Base-by-base conservation (phyloP, 306 rosid genomes). In the Dalbergia cochinchinensis region DNA sequence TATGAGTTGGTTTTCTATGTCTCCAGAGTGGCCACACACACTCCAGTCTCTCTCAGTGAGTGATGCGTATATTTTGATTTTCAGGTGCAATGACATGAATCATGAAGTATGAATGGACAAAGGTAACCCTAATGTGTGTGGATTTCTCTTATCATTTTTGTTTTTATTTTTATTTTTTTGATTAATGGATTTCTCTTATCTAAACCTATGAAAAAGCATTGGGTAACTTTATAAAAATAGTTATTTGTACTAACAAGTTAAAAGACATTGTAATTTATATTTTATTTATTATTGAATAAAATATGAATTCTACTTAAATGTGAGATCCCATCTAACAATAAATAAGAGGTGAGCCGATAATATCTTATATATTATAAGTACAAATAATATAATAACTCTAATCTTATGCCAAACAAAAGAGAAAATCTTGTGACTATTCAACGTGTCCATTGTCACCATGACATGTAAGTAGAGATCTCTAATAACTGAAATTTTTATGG, bases 1-100 rank as follows among this genome's bases (percentile, higher is more conserved):
- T 84, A 86, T 72, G 85, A 86, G 90, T 73, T 84, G 85, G 90
- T 83, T 85, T 80, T 65, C 42, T 69, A 54, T 81, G 74, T 85
- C 78, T 84, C 83, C 88, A 81, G 63, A 80, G 69, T 76, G 85
- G 85, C 83, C 85, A 82, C 84, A 77, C 79, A 22, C 39, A 15
- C 59, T 26, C 35, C 13, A 26, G 53, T 71, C 4, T 42, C 48
- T 53, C 35, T 59, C 59, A 37, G 6, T 50, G 7, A 5, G 18
- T 45, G 10, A 31, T 13, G 69, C 39, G 64, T 59, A 11, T 42
- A 22, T 14, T 26, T 26, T 26, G 31, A 26, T 26, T 41, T 65
- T 69, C 59, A 74, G 62, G 73, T 60, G 57, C 77, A 81, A 22
- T 71, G 3, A n/a, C 57, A 65, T 37, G 50, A 35, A 65, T 9